Evolutionary conservation across 495 filamentous ascomycete species (phyloP).

Genomic region (Xylona heveae): DNA sequence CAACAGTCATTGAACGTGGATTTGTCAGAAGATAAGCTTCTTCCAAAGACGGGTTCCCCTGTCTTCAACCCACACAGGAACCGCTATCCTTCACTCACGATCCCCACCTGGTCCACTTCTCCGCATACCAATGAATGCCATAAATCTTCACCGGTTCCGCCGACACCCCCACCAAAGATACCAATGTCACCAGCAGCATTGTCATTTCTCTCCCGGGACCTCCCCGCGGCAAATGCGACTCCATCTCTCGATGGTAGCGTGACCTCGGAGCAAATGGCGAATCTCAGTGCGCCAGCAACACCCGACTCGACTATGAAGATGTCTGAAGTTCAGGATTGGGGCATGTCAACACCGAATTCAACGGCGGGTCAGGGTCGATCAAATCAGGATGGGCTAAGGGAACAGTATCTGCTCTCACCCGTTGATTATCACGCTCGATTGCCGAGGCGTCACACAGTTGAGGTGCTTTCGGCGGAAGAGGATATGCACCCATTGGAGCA

Average conservation of each 20-base stretch:
- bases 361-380: too few species aligned
- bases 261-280: slow-evolving; percentile 64
- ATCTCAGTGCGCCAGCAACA: slow-evolving; percentile 58
- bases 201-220: slow-evolving; percentile 38
- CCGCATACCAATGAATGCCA: slow-evolving; percentile 26
- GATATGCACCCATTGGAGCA: too few species aligned
- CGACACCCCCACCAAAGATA: slow-evolving; percentile 55
- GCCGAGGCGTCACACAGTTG: too few species aligned
- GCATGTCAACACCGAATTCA: too few species aligned
- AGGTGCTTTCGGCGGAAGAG: too few species aligned
- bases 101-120: slow-evolving; percentile 29
- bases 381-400: too few species aligned
- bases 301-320: slow-evolving; percentile 55
- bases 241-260: slow-evolving; percentile 80
- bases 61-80: slow-evolving; percentile 21
- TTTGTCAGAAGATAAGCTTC: slow-evolving; percentile 19
- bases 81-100: slow-evolving; percentile 46
- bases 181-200: slow-evolving; percentile 56
- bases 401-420: too few species aligned
- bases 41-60: slow-evolving; percentile 18
- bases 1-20: slow-evolving; percentile 11
- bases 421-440: too few species aligned
- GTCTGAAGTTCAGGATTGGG: too few species aligned
- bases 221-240: slow-evolving; percentile 55
- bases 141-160: slow-evolving; percentile 46